Base-by-base conservation (phyloP, 2,329 filamentous ascomycete genomes). In the Talaromyces sp. region DNA sequence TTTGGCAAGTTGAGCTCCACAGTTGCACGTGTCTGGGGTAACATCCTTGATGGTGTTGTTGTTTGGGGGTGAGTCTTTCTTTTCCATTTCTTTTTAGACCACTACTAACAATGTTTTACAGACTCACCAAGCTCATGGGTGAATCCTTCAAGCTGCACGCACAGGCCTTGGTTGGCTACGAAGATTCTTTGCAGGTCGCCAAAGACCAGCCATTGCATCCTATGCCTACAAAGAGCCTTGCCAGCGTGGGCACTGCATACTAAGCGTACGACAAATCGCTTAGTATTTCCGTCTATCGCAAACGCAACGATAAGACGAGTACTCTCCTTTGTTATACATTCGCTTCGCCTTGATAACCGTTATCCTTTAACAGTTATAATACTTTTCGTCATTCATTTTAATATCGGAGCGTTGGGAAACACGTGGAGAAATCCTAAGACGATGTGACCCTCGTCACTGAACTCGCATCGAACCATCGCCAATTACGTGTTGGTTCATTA, bases 61-160 rank as follows among this genome's bases (percentile, higher is more conserved):
- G 95, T 99, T 67, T 98, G 95, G 95, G 95, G 95, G 93, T 97
- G 89, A 88, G 93, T 91, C 61, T 13, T 64, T 25, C 53, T 19
- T 58, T 38, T 13, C 13, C 19, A 51, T 31, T 29, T 15, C 5
- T 6, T 25, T 27, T 5, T 3, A 17, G 5, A 3, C 15, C 17
- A 43, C n/a, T 27, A n/a, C 47, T 51, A n/a, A 51, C 47, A 2
- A 31, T 53, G 13, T 27, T 51, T 22, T 22, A 11, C 64, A 81
- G 80, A 68, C 81, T 82, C 67, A 80, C 81, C 72, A 93, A 96
- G 76, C 88, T 98, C 60, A 97, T 98, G 91, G 95, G 95, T 73
- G 95, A 98, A 80, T 93, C 95, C 61, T 98, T 99, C 86, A 95
- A 96, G 76, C 88, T 97, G 66, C 94, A 98, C 80, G 91, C 93